phyloP scores from a whole-genome alignment of 768 basidiomycete genomes.

The Hypholoma fasciculare region DNA sequence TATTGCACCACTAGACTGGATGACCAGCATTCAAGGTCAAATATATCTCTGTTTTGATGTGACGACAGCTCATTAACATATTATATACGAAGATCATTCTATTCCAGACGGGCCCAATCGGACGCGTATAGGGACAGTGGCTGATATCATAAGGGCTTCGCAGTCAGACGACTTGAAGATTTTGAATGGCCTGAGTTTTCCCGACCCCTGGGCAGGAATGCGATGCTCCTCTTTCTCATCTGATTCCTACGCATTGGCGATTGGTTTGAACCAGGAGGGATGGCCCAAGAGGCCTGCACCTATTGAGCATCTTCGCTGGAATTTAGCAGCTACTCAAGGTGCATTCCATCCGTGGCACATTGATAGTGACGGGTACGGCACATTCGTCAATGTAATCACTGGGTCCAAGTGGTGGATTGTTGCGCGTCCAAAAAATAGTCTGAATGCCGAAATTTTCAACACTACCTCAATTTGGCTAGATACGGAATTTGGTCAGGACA shows the following conservation, averaged over 20 bases:
- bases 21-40: neutral
- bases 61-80: neutral
- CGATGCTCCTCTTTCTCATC: neutral
- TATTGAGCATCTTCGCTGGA: slow-evolving; percentile 15
- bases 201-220: neutral
- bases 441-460: neutral
- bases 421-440: neutral
- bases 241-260: slow-evolving; percentile 4
- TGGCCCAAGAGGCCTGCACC: neutral
- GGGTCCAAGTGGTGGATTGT: neutral
- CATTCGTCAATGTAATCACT: slow-evolving; percentile 3
- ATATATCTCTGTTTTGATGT: neutral
- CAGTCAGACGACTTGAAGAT: neutral
- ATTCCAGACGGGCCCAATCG: neutral
- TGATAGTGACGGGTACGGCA: slow-evolving; percentile 14
- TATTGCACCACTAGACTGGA: too few relatives aligned
- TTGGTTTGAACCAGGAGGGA: neutral
- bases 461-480: too few relatives aligned
- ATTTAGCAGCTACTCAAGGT: slow-evolving; percentile 6
- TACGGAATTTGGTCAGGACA: neutral
- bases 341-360: slow-evolving; percentile 17
- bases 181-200: slow-evolving; percentile 7
- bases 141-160: neutral
- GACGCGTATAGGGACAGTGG: neutral
- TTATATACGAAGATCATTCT: neutral